Percentiles rank a stretch among this genome's conserved stretches.
Evolutionary conservation across 1,284 basidiomycete genomes (phyloP).

Genomic region (Coniophora puteana): DNA sequence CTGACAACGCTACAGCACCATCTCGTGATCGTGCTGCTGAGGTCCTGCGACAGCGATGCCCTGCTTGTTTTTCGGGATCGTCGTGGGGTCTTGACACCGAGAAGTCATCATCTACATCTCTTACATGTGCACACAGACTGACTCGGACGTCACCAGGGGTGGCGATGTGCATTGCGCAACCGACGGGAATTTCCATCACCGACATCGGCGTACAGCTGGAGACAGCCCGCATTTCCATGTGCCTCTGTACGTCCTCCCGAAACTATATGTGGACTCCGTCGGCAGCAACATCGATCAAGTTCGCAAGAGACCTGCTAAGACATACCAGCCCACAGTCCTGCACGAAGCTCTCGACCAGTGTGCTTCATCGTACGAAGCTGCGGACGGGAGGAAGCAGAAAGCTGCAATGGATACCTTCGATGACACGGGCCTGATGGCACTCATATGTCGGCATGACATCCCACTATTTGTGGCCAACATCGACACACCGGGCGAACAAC

Average conservation of each 20-base stretch:
- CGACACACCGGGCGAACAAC: conserved; percentile 37
- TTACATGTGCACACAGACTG: too few species aligned
- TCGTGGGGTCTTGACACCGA: too few species aligned
- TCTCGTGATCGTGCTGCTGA: too few species aligned
- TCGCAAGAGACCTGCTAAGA: conserved; percentile 16
- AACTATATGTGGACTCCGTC: conserved; percentile 23
- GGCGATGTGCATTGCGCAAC: too few species aligned
- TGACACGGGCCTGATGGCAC: conserved; percentile 27
- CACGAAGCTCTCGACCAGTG: conserved; percentile 32
- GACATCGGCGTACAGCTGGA: conserved; percentile 22
- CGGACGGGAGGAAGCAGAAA: conserved; percentile 29
- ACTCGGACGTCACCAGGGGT: too few species aligned
- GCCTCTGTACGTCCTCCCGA: conserved; percentile 24
- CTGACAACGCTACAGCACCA: too few species aligned
- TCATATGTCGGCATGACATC: conserved; percentile 35
- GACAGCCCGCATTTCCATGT: conserved; percentile 24
- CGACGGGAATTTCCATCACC: conserved; percentile 4
- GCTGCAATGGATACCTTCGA: conserved; percentile 21
- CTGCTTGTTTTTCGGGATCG: too few species aligned
- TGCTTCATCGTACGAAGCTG: conserved; percentile 27
- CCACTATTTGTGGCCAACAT: conserved; percentile 35
- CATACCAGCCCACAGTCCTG: conserved; percentile 15
- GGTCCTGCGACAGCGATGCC: too few species aligned
- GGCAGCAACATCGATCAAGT: conserved; percentile 18
- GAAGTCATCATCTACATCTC: too few species aligned